Evolutionary conservation across 1,139 yeast genomes (phyloP).

Genomic region (Wickerhamomyces sp.): DNA sequence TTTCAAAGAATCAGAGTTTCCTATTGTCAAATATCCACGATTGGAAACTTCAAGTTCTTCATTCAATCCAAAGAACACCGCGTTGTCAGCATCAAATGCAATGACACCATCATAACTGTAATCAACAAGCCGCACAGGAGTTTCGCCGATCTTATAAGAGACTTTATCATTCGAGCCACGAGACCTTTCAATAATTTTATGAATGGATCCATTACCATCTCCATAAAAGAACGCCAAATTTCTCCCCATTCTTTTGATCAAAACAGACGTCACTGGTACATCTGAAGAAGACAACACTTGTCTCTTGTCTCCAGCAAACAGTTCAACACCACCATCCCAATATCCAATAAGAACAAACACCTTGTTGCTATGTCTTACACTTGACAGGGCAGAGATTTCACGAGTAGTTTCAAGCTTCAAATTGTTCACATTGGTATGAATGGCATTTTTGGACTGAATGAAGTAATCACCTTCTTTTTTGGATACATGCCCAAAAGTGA

Average conservation of each 20-base stretch:
- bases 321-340: constrained; percentile 19
- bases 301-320: constrained; percentile 7
- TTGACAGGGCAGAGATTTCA: constrained; percentile 14
- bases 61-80: constrained; percentile 6
- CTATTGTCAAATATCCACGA: constrained; percentile 16
- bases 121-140: constrained; percentile 19
- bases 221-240: constrained; percentile 12
- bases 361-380: constrained; percentile 1
- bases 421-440: constrained; percentile 3
- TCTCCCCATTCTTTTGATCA: constrained; percentile 8
- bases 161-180: too few species aligned
- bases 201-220: constrained; percentile 23
- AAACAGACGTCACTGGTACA: constrained; percentile 14
- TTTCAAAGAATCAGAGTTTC: constrained; percentile 7
- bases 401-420: constrained; percentile 2
- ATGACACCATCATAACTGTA: constrained; percentile 5
- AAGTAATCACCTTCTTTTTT: constrained; percentile 1
- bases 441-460: constrained; percentile 1
- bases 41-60: constrained; percentile 3
- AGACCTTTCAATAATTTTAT: too few species aligned
- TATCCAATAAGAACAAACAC: constrained; percentile 14
- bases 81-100: constrained; percentile 16
- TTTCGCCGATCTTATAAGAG: constrained; percentile 16
- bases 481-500: constrained; percentile 7
- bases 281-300: constrained; percentile 5